Evolutionary conservation across 1,284 basidiomycete species (phyloP).

Genomic region (Albatrellus sp.): DNA sequence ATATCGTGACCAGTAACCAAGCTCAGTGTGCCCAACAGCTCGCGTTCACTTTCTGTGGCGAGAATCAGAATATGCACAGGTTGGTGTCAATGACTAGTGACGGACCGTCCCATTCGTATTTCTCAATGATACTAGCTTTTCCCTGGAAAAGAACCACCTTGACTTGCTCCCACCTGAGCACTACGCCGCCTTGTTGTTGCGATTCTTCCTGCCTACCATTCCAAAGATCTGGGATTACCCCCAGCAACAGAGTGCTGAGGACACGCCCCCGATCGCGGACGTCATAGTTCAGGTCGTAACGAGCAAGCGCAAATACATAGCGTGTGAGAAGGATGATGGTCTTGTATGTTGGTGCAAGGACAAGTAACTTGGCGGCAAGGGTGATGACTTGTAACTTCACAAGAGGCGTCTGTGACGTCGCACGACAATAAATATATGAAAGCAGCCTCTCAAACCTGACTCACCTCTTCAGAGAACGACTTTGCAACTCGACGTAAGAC

Average conservation of each 20-base stretch:
- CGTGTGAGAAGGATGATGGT: conserved; percentile 42
- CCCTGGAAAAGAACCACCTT: conserved; percentile 68
- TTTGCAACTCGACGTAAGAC: conserved; percentile 68
- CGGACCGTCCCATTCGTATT: conserved; percentile 18
- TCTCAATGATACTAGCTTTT: conserved; percentile 36
- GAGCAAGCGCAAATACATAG: conserved; percentile 75
- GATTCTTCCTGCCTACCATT: conserved; percentile 12
- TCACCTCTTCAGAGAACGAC: conserved; percentile 61
- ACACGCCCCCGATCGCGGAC: conserved; percentile 81
- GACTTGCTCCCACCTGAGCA: conserved; percentile 74
- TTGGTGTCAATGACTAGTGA: not conserved
- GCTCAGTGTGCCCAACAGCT: conserved; percentile 41
- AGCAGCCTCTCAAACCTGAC: not conserved
- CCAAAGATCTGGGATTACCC: conserved; percentile 29
- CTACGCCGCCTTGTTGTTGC: conserved; percentile 49
- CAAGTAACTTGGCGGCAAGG: conserved; percentile 73
- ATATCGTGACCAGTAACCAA: conserved; percentile 38
- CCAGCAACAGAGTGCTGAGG: conserved; percentile 57
- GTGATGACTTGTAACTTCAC: conserved; percentile 78
- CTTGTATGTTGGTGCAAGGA: conserved; percentile 48
- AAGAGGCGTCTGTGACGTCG: conserved; percentile 31
- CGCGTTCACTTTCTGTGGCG: conserved; percentile 24
- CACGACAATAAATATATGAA: not conserved
- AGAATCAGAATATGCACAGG: not conserved
- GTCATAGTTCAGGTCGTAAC: conserved; percentile 81